Evolutionary conservation across 495 filamentous ascomycete genomes (phyloP).

Genomic region (Chaetomium fimeti): DNA sequence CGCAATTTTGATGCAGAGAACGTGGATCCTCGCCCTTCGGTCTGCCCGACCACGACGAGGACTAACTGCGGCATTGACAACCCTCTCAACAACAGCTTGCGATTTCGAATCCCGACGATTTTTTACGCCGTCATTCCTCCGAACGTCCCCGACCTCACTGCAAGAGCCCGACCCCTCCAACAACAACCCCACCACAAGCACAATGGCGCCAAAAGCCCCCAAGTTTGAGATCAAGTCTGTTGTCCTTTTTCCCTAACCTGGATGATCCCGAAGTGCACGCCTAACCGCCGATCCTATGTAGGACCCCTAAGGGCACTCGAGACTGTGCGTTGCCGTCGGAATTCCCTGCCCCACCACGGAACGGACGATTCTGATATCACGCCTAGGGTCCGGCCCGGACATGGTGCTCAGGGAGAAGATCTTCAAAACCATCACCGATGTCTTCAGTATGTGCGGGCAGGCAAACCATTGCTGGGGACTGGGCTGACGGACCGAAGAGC

Average conservation of each 20-base stretch:
- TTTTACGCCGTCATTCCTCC: neutral
- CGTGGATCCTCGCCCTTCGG: conserved; percentile 33
- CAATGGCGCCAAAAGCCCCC: conserved; percentile 42
- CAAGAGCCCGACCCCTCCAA: conserved; percentile 14
- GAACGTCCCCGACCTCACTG: conserved; percentile 7
- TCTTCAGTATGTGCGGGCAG: conserved; percentile 54
- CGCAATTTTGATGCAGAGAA: conserved; percentile 30
- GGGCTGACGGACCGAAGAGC: conserved; percentile 27
- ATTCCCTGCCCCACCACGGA: neutral
- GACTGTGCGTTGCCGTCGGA: conserved; percentile 39
- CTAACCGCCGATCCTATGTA: conserved; percentile 17
- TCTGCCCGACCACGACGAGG: conserved; percentile 31
- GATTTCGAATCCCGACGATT: conserved; percentile 13
- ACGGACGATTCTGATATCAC: conserved; percentile 20
- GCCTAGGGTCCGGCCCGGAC: conserved; percentile 62
- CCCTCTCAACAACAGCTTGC: conserved; percentile 6
- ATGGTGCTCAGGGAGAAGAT: conserved; percentile 81
- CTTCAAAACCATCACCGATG: conserved; percentile 74
- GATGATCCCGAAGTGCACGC: neutral
- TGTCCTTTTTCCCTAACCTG: neutral
- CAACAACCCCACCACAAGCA: conserved; percentile 19
- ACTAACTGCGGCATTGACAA: conserved; percentile 12
- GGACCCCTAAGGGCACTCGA: conserved; percentile 48
- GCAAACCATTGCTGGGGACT: neutral
- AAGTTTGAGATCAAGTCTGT: conserved; percentile 50